Base-by-base conservation (phyloP, 345 rosid species). In the Cochlearia excelsa region DNA sequence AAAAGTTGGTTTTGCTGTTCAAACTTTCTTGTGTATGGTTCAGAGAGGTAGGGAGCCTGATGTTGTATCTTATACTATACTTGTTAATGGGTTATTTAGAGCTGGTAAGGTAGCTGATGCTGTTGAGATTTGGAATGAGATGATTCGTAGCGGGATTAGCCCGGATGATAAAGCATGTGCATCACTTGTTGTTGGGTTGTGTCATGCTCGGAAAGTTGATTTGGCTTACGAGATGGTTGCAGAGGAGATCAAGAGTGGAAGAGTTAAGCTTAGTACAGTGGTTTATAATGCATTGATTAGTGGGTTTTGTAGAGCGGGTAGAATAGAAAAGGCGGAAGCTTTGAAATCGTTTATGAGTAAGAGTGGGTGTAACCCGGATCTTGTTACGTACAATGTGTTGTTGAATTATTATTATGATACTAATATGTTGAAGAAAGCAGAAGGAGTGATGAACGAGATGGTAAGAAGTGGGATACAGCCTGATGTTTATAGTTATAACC, bases 401-500 rank as follows among this genome's bases (percentile, higher is more conserved):
- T 79, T 93, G 80, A 85, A 80, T 77, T 85, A 82, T 66, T 87
- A 69, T 63, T 87, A 92, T 51, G 75, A 87, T 38, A 66, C 70
- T 71, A 66, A 72, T 39, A 72, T 76, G 92, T 57, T 87, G 79
- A 86, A 75, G 43, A 84, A 82, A 57, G 91, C 85, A 1, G 80
- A 75, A 70, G 77, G 79, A 54, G 74, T 86, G 67, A 67, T 85
- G 74, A 67, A 51, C 6, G 76, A 77, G 70, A 88, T 93, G 94
- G 83, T 80, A 71, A 80, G 80, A 59, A 79, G 58, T 54, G 94
- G 94, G 75, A 73, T 83, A 63, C 69, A 80, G 71, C 97, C 82
- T 46, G 96, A 93, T 74, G 74, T 72, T 30, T 90, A 80, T 76
- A 87, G 95, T 75, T 87, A 89, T 64, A 93, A 89, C 65, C 90